Conservation (phyloP, 495 filamentous ascomycete genomes). For the Penicillium fimorum region DNA sequence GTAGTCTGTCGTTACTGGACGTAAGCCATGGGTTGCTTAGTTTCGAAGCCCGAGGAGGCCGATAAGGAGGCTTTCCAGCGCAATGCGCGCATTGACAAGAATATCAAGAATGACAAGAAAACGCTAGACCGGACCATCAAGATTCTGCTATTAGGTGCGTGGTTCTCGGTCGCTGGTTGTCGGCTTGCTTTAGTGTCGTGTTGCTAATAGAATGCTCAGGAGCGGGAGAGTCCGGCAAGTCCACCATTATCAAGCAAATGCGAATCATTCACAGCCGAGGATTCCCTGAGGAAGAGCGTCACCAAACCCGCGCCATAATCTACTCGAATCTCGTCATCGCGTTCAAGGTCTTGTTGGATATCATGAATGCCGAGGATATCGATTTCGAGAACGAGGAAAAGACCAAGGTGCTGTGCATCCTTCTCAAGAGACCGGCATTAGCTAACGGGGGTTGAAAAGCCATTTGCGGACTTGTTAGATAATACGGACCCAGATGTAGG, state of each 20-base stretch:
- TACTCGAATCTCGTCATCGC: slow-evolving; percentile 90
- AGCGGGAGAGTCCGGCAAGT: slow-evolving; percentile 96
- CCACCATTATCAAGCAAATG: slow-evolving; percentile 99
- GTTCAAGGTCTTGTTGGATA: slow-evolving; percentile 85
- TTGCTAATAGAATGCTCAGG: slow-evolving; percentile 50
- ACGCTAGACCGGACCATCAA: slow-evolving; percentile 76
- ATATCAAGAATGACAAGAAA: slow-evolving; percentile 80
- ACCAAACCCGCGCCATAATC: slow-evolving; percentile 91
- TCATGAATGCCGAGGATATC: slow-evolving; percentile 84
- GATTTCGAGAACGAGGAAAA: slow-evolving; percentile 65
- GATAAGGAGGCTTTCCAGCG: slow-evolving; percentile 44
- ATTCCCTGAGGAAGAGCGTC: slow-evolving; percentile 85
- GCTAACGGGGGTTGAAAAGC: slow-evolving; percentile 24
- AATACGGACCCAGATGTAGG: slow-evolving; percentile 69
- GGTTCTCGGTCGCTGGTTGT: slow-evolving; percentile 21
- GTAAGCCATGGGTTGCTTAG: slow-evolving; percentile 45
- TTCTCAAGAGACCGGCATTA: slow-evolving; percentile 1
- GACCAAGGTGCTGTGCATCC: slow-evolving; percentile 59
- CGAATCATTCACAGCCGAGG: slow-evolving; percentile 94
- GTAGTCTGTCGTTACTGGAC: slow-evolving; percentile 4
- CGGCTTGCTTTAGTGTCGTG: not conserved
- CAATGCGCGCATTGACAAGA: slow-evolving; percentile 67
- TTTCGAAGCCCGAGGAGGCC: slow-evolving; percentile 40
- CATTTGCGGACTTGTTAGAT: slow-evolving; percentile 35
- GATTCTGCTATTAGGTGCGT: slow-evolving; percentile 72